phyloP scores from a whole-genome alignment of 2,329 filamentous ascomycete species.

The Thermoascus crustaceus region DNA sequence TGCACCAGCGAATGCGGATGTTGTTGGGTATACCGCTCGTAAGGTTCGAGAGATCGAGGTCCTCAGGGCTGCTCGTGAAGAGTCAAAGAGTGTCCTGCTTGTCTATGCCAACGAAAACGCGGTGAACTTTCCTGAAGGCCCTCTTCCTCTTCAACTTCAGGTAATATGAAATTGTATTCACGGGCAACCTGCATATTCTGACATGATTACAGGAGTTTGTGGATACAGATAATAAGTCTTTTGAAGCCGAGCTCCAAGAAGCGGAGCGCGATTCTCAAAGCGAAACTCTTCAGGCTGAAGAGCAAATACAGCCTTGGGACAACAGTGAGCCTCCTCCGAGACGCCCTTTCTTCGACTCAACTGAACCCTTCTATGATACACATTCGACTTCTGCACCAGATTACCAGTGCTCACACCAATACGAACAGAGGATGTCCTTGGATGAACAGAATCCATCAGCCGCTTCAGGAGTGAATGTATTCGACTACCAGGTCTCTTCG shows the following conservation, averaged over 20 bases:
- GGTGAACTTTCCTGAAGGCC: slow-evolving; percentile 24
- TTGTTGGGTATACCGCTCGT: slow-evolving; percentile 31
- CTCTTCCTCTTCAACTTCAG: slow-evolving; percentile 28
- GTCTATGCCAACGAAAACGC: slow-evolving; percentile 51
- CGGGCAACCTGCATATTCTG: slow-evolving; percentile 4
- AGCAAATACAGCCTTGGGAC: background rate
- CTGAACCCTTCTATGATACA: too few species aligned
- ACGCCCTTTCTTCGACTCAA: too few species aligned
- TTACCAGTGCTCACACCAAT: too few species aligned
- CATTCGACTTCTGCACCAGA: too few species aligned
- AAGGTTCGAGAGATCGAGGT: slow-evolving; percentile 47
- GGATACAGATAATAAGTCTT: slow-evolving; percentile 40
- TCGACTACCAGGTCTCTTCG: slow-evolving; percentile 30
- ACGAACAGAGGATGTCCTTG: background rate
- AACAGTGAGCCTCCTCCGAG: slow-evolving; percentile 4
- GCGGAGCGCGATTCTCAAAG: slow-evolving; percentile 11
- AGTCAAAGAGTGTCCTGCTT: slow-evolving; percentile 46
- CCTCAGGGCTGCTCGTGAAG: slow-evolving; percentile 44
- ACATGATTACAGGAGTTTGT: slow-evolving; percentile 36
- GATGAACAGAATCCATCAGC: background rate
- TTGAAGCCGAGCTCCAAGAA: slow-evolving; percentile 27
- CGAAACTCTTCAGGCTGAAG: slow-evolving; percentile 7
- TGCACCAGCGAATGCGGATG: slow-evolving; percentile 22
- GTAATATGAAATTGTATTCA: slow-evolving; percentile 17
- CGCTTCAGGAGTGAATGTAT: slow-evolving; percentile 23